A percentile compares a stretch with the other conserved stretches of the same genome.
Conservation (phyloP, 805 yeast genomes). For the Saturnispora gosingensis region DNA sequence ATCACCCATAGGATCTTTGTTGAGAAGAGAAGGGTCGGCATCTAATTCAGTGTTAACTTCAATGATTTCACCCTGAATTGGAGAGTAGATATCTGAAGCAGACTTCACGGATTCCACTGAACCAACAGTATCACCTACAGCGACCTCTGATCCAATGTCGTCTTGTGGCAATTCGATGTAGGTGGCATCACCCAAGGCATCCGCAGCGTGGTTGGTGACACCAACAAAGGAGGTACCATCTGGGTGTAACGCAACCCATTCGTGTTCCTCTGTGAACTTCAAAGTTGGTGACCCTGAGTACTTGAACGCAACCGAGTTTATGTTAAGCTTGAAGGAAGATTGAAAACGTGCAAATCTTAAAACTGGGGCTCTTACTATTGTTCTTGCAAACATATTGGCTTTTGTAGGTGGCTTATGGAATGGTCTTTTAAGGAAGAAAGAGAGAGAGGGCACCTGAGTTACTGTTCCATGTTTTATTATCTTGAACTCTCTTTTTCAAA, state of each 20-base stretch:
- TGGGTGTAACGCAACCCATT: constrained; percentile 82
- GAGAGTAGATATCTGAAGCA: constrained; percentile 87
- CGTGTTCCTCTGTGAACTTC: constrained; percentile 83
- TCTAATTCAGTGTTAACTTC: constrained; percentile 64
- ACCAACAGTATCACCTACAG: constrained; percentile 77
- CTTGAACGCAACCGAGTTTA: constrained; percentile 23
- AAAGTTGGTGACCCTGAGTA: constrained; percentile 38
- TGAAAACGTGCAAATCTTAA: constrained; percentile 16
- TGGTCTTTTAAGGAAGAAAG: not conserved
- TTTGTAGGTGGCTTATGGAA: not conserved
- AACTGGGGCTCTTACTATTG: constrained; percentile 10
- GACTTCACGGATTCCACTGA: constrained; percentile 92
- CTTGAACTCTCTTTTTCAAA: not conserved
- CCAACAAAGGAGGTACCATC: constrained; percentile 84
- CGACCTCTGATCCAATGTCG: constrained; percentile 27
- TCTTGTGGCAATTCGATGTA: constrained; percentile 75
- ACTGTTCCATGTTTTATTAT: not conserved
- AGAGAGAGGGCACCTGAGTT: not conserved
- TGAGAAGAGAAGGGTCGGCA: constrained; percentile 67
- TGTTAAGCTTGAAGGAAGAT: constrained; percentile 21
- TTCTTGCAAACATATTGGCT: constrained; percentile 12
- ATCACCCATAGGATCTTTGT: constrained; percentile 83
- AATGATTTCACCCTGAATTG: constrained; percentile 66
- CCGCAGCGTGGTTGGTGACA: constrained; percentile 89
- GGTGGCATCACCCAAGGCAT: constrained; percentile 95